Percentiles rank a stretch among this genome's conserved stretches.
Evolutionary conservation across 1,139 yeast genomes (phyloP).

Genomic region (Hanseniaspora sp.): DNA sequence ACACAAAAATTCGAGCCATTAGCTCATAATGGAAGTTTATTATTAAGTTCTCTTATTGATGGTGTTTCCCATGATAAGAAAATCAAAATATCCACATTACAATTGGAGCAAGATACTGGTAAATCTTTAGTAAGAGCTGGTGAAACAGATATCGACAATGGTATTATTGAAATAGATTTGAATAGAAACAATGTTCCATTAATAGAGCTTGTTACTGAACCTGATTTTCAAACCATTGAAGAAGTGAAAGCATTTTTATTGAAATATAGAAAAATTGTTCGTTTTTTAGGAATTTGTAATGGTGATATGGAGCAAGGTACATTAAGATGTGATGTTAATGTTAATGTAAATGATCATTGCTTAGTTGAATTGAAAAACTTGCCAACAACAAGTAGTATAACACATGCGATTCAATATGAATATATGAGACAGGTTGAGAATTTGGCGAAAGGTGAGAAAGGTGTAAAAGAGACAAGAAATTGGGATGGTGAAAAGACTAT

Average conservation of each 20-base stretch:
- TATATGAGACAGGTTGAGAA: constrained; percentile 51
- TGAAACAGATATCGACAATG: constrained; percentile 21
- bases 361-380: constrained; percentile 84
- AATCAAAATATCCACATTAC: constrained; percentile 60
- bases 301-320: constrained; percentile 94
- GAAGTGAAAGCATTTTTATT: constrained; percentile 71
- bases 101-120: constrained; percentile 91
- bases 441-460: constrained; percentile 32
- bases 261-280: constrained; percentile 63
- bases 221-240: constrained; percentile 60
- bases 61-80: constrained; percentile 37
- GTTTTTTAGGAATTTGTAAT: constrained; percentile 60
- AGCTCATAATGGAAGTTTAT: constrained; percentile 54
- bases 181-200: constrained; percentile 80
- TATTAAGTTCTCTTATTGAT: constrained; percentile 43
- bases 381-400: constrained; percentile 72
- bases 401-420: constrained; percentile 66
- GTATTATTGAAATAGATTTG: constrained; percentile 49
- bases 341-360: constrained; percentile 59
- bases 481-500: constrained; percentile 73
- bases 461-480: constrained; percentile 63
- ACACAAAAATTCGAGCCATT: constrained; percentile 82
- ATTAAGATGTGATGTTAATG: constrained; percentile 86
- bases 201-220: constrained; percentile 82
- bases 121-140: constrained; percentile 44